Base-by-base conservation (phyloP, 177 flowering plant species). In the Tripterygium wilfordii region DNA sequence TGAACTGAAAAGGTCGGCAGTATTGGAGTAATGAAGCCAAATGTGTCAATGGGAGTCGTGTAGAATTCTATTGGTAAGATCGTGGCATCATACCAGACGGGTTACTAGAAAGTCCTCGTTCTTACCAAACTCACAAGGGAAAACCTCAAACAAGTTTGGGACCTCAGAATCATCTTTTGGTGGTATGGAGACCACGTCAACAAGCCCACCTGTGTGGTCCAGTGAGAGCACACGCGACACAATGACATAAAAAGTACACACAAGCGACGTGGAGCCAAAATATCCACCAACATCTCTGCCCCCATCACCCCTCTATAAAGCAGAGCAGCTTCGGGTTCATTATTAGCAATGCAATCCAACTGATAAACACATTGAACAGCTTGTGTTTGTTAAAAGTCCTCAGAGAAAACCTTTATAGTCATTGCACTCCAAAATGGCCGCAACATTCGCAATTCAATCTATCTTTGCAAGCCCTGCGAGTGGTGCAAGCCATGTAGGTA, bases 381-480 rank as follows among this genome's bases (percentile, higher is more conserved):
- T n/a, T n/a, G n/a, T n/a, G n/a, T n/a, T n/a, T n/a, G n/a, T n/a
- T n/a, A n/a, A n/a, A n/a, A n/a, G n/a, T n/a, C n/a, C n/a, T n/a
- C n/a, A n/a, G n/a, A n/a, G n/a, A n/a, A n/a, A n/a, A n/a, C n/a
- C n/a, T n/a, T n/a, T n/a, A n/a, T n/a, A n/a, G n/a, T n/a, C n/a
- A n/a, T n/a, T n/a, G n/a, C n/a, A n/a, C n/a, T n/a, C n/a, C n/a
- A 6, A 8, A 8, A 69, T 70, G 71, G 71, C 71, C 14, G 18
- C 50, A 0, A 36, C 69, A 25, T 31, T 38, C n/a, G 12, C 53
- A 12, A 49, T 61, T 51, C 71, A 67, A 41, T 56, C 63, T 16
- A 46, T 58, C 45, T 23, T 67, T 0, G 49, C 58, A 1, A 58
- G 10, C 42, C 51, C 68, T 6, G 20, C 47, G n/a, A 33, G 54